Evolutionary conservation across 2,329 filamentous ascomycete species (phyloP), one percentile per base, ranked within the genome.

Genomic region (Cladophialophora chaetospira): DNA sequence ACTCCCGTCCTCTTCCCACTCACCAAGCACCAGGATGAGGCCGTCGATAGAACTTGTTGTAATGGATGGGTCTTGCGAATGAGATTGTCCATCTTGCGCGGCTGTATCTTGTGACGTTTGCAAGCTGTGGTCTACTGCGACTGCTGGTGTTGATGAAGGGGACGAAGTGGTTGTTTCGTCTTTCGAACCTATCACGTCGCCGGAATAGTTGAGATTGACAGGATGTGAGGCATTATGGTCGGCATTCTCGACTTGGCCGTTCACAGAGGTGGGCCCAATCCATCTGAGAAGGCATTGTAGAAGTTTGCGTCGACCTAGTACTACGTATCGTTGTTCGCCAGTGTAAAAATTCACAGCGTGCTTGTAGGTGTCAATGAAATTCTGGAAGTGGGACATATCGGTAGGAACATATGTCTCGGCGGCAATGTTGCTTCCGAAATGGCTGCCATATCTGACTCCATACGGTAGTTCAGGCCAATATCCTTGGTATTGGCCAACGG

Each of bases 391-490:
- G n/a, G n/a, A n/a, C 29, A 8, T 6, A 33, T 33, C 29, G 29
- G 29, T 6, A 6, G 8, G 26, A 5, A 47, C 21, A 26, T 6
- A 26, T 26, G 5, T 15, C 44, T 25, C 19, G 8, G 15, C 44
- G 26, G 13, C 13, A 8, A 9, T 31, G 19, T 11, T 8, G 44
- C n/a, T 5, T n/a, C n/a, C n/a, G n/a, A n/a, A n/a, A n/a, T n/a
- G n/a, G 44, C 21, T 17, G 44, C 44, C 26, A 15, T 47, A 47
- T 31, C 44, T 25, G 15, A 25, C 26, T 47, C 44, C 44, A 15
- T 25, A 15, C n/a, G 26, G 44, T 8, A 47, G 44, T 17, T 31
- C 44, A 13, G 19, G 29, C n/a, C n/a, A n/a, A n/a, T n/a, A n/a
- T n/a, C n/a, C n/a, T n/a, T n/a, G n/a, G n/a, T n/a, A n/a, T n/a